Evolutionary conservation across 2,329 filamentous ascomycete genomes (phyloP), one percentile per base, ranked within the genome.

Genomic region (Apiospora aurea): DNA sequence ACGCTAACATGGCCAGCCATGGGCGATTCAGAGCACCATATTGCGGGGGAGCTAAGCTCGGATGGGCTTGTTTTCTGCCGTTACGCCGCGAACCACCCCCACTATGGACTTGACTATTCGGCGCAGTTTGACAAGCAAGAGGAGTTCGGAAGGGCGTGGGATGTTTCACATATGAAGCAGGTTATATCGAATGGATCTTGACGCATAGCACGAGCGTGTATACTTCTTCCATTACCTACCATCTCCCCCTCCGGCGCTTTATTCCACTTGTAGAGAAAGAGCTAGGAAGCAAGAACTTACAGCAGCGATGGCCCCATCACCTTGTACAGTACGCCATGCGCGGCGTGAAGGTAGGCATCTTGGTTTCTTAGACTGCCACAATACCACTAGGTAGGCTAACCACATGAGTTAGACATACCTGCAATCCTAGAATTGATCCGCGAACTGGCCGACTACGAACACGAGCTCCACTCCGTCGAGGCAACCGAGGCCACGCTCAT

Each of bases 391-490:
- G 57, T n/a, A 41, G 34, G 41, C 57, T 64, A 41, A 64, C 14
- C 8, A 4, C 43, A 26, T 46, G 10, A 51, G 69, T 18, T 69
- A 97, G 96, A 98, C 79, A 90, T 97, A 72, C 89, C 91, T 34
- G 86, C 87, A n/a, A 97, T 98, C 81, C 89, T 97, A 38, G 83
- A 87, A 75, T 87, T 98, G 79, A 95, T 98, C 83, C 88, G 90
- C 71, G 96, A 95, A 79, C 91, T 98, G 11, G 96, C 96, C 76
- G 89, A 91, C 77, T 97, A 98, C 85, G 95, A 98, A 82, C 91
- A 96, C 41, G 93, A 93, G 78, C 85, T 91, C 2, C 85, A 91
- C 76, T 84, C 87, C 75, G 94, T 97, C 75, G 87, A 94, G 80
- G 95, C 96, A 0, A 98, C 95, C 38, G 88, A 93, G 75, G 88